Base-by-base conservation (phyloP, 1,284 basidiomycete species). In the Tilletia setariae region DNA sequence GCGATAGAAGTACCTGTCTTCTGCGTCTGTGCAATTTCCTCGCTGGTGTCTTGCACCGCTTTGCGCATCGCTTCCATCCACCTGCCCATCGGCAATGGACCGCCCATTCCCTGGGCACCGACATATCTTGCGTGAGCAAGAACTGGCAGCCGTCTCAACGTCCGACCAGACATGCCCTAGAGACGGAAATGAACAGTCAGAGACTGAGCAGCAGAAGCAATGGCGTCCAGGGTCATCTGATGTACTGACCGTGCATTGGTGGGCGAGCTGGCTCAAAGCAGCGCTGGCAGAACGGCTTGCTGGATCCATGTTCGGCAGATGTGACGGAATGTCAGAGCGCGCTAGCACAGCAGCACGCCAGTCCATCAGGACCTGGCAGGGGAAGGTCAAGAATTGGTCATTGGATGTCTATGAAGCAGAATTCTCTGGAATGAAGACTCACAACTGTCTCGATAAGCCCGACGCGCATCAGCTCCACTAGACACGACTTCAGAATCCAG, bases 111-210 rank as follows among this genome's bases (percentile, higher is more conserved):
- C 21, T 28, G 23, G 6, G 28, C 64, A 15, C 67, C 87, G 64
- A 94, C 89, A 79, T 93, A 90, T 2, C 88, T 86, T 1, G 94
- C 91, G 69, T 96, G 89, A 1, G 94, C 93, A 40, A 98, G 87
- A 32, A 98, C 91, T 0, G 95, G 95, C 21, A 98, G 85, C 9
- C 93, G 88, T 15, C 95, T 88, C 7, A 98, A 86, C 2, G 92
- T 90, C 61, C 94, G 89, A 19, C 95, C 94, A 9, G 94, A 96
- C 85, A 95, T 88, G n/a, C 88, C 88, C 82, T 91, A 86, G 35
- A 6, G 35, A 40, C 35, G 11, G 35, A 40, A 40, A 40, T 40
- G 35, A 11, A 21, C 19, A 23, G 9, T 13, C 25, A 9, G 11
- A 30, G 32, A 65, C 25, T 19, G 44, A 47, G 1, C 84, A 19